Evolutionary conservation across 2,329 filamentous ascomycete species (phyloP).

Genomic region (Phaeophleospora eucalypticola): DNA sequence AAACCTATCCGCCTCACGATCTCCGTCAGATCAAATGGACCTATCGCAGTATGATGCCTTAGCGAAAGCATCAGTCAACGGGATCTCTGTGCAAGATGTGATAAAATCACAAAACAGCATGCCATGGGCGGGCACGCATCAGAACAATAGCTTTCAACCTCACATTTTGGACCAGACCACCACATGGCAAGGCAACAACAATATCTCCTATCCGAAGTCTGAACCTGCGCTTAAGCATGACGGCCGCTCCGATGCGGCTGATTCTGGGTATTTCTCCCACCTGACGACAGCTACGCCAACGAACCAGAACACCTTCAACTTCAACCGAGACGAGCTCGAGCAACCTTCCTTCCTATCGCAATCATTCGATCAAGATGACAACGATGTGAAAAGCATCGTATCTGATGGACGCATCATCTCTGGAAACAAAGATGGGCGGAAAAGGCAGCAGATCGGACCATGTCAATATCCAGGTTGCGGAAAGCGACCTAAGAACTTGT

Average conservation of each 20-base stretch:
- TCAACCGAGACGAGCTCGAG: slow-evolving; percentile 9
- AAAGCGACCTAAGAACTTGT: slow-evolving; percentile 16
- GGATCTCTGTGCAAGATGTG: slow-evolving; percentile 7
- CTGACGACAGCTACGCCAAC: neutral
- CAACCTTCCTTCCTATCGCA: neutral
- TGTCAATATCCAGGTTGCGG: slow-evolving; percentile 10
- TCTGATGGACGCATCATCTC: slow-evolving; percentile 1
- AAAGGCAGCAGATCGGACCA: slow-evolving; percentile 1
- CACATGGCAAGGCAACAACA: neutral
- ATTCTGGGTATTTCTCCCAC: slow-evolving; percentile 20
- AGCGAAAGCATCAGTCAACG: neutral
- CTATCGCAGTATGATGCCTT: slow-evolving; percentile 4
- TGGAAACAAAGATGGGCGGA: slow-evolving; percentile 2
- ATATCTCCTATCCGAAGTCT: slow-evolving; percentile 3
- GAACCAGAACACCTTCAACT: slow-evolving; percentile 5
- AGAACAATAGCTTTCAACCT: neutral
- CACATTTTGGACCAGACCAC: neutral
- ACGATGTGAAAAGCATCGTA: neutral
- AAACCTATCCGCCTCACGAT: neutral
- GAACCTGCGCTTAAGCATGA: slow-evolving; percentile 12
- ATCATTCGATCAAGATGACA: neutral
- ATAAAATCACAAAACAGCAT: slow-evolving; percentile 10
- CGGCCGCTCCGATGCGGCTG: slow-evolving; percentile 7
- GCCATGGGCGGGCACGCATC: slow-evolving; percentile 5
- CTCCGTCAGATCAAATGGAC: neutral